These are phyloP conservation scores for Coemansia sp. DNA, from an alignment of 192 early-diverging fungal genomes.

Conservation along the genomic window DNA sequence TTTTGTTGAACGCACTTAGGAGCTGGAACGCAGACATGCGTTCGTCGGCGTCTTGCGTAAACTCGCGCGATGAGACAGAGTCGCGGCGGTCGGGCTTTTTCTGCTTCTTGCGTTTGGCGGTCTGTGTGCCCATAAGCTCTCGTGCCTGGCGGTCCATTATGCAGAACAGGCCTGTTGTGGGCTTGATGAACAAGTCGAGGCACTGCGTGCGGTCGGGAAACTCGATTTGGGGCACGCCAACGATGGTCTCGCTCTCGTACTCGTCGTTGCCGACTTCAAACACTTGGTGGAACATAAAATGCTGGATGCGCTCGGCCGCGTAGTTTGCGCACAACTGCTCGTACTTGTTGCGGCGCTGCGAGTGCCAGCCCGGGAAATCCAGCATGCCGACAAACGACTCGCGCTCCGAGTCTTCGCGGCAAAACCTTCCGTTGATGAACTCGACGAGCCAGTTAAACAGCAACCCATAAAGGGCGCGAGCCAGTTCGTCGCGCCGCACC, in stretches of 20 bases:
- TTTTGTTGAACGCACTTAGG: slow-evolving; percentile 40
- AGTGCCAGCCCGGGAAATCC: slow-evolving; percentile 78
- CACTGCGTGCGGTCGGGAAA: slow-evolving; percentile 63
- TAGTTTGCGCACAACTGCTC: slow-evolving; percentile 73
- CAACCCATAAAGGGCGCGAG: slow-evolving; percentile 82
- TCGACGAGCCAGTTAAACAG: slow-evolving; percentile 91
- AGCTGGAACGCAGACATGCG: slow-evolving; percentile 49
- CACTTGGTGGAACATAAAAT: slow-evolving; percentile 48
- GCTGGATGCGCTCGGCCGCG: slow-evolving; percentile 70
- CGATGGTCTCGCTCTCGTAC: slow-evolving; percentile 75
- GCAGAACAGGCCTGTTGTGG: slow-evolving; percentile 71
- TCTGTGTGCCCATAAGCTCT: slow-evolving; percentile 33
- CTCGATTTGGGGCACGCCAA: slow-evolving; percentile 67
- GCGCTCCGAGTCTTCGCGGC: slow-evolving; percentile 64
- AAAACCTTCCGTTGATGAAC: slow-evolving; percentile 85
- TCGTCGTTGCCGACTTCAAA: slow-evolving; percentile 66
- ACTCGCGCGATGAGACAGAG: slow-evolving; percentile 37
- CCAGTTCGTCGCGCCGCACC: slow-evolving; percentile 78
- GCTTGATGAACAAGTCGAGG: slow-evolving; percentile 67
- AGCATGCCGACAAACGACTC: slow-evolving; percentile 63
- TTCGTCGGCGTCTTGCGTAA: slow-evolving; percentile 24
- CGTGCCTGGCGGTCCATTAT: slow-evolving; percentile 65
- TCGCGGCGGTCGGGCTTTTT: slow-evolving; percentile 34
- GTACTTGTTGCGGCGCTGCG: slow-evolving; percentile 72
- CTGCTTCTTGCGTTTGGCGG: slow-evolving; percentile 6